Conservation (phyloP, 2,329 filamentous ascomycete genomes). For the Hymenoscyphus infarciens region DNA sequence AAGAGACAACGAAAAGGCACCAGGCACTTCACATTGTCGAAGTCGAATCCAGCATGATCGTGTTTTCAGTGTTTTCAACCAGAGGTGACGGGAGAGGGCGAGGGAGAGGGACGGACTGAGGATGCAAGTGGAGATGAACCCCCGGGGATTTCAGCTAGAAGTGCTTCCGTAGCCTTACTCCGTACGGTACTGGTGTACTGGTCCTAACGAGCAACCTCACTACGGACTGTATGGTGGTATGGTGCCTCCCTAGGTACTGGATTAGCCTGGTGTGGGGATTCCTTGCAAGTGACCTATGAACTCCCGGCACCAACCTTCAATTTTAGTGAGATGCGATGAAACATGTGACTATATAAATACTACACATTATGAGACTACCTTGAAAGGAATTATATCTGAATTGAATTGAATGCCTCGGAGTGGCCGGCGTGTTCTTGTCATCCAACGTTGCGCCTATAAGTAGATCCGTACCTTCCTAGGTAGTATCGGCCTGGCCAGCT, state of each 20-base stretch:
- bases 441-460: background rate
- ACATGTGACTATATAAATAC: background rate
- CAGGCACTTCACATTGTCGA: slow-evolving; percentile 31
- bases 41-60: background rate
- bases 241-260: no score
- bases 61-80: background rate
- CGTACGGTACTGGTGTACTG: no score
- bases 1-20: slow-evolving; percentile 25
- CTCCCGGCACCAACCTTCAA: background rate
- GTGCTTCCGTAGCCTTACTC: background rate
- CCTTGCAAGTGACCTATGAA: background rate
- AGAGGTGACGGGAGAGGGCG: background rate
- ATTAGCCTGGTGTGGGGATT: background rate
- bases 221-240: no score
- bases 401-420: background rate
- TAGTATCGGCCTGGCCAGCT: background rate
- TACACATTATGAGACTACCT: background rate
- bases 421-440: background rate
- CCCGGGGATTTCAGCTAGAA: background rate
- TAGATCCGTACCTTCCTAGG: background rate
- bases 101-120: background rate
- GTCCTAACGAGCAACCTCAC: no score
- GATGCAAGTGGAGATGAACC: background rate
- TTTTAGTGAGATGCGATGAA: background rate
- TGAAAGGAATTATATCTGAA: background rate